phyloP scores from a whole-genome alignment of 257 asterid species.

The Buddleja alternifolia region DNA sequence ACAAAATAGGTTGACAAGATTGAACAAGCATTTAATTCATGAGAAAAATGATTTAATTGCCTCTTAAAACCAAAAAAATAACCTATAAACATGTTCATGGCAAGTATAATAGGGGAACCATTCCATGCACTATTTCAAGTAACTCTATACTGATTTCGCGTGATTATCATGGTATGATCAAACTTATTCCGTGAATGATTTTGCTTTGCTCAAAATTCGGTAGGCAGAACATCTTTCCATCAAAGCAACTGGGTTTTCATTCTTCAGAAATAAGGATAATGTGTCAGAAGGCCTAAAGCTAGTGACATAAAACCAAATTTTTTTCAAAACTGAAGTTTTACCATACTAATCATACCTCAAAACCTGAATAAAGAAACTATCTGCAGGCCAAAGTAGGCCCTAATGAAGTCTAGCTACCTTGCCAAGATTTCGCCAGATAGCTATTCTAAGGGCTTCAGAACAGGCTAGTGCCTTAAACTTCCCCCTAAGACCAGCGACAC shows the following conservation, averaged over 20 bases:
- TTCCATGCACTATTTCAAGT: no score
- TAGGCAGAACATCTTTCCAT: background rate
- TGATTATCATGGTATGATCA: no score
- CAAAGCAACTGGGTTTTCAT: background rate
- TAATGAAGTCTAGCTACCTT: constrained; percentile 4
- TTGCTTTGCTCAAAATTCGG: background rate
- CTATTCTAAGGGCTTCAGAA: no score
- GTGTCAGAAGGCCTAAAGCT: background rate
- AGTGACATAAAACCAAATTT: background rate
- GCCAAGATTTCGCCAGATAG: background rate
- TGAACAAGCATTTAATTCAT: constrained; percentile 5
- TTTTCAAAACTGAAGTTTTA: background rate
- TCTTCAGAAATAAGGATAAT: no score
- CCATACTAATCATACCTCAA: background rate
- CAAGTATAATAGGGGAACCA: background rate
- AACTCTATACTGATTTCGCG: background rate
- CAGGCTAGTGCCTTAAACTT: no score
- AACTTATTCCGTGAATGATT: background rate
- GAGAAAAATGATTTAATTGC: background rate
- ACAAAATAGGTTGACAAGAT: background rate
- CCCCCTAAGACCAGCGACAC: no score
- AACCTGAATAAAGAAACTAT: no score
- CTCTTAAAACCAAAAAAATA: background rate
- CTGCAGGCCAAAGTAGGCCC: no score
- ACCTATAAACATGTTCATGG: background rate